Percentiles rank a stretch among this genome's conserved stretches.
phyloP scores from a whole-genome alignment of 345 rosid species.

The Eucalyptus marginata region DNA sequence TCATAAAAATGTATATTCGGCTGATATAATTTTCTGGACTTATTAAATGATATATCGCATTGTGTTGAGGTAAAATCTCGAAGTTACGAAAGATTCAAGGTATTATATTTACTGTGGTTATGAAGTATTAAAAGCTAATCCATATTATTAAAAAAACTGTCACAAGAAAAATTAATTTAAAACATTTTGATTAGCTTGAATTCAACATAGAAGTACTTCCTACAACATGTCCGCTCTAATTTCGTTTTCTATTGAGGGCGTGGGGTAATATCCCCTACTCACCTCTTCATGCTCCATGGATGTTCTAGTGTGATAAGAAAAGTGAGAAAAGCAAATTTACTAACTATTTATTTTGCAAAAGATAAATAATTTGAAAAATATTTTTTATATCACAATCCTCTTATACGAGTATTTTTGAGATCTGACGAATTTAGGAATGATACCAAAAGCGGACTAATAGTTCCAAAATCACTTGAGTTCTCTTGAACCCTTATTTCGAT shows the following conservation, averaged over 20 bases:
- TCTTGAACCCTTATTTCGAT: accelerated
- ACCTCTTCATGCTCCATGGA: not conserved
- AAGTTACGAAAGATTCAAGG: not conserved
- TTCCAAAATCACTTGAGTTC: accelerated
- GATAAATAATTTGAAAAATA: accelerated
- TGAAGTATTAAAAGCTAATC: not conserved
- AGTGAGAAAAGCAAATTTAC: not conserved
- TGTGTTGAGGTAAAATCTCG: accelerated
- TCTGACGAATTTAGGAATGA: accelerated
- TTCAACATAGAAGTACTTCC: not conserved
- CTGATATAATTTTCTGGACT: not conserved
- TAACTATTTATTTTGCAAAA: accelerated
- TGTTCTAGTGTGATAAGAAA: not conserved
- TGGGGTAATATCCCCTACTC: accelerated
- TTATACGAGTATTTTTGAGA: accelerated
- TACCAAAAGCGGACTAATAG: accelerated
- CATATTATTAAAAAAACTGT: not conserved
- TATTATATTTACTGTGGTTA: not conserved
- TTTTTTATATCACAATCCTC: accelerated
- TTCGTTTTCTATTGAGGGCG: accelerated
- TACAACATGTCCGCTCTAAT: no score
- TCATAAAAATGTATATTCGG: not conserved
- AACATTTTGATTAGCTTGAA: not conserved
- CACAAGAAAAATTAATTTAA: not conserved
- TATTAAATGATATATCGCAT: not conserved